A percentile compares a stretch with the other conserved stretches of the same genome.
phyloP scores from a whole-genome alignment of 1,139 yeast genomes.

The Kurtzmaniella quercitrusa region DNA sequence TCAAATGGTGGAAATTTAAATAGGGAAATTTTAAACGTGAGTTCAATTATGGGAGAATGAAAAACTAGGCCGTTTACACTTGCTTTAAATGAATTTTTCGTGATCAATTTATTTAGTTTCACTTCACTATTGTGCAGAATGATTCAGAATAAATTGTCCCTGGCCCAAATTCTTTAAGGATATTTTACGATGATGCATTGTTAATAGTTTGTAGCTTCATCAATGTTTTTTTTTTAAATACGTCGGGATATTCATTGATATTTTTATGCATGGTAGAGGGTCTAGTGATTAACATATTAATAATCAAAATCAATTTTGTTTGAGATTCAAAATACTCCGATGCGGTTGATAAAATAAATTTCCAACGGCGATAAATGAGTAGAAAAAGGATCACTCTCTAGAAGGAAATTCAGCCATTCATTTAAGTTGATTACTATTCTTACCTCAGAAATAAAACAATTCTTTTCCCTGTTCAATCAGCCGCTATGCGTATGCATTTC shows the following conservation, averaged over 20 bases:
- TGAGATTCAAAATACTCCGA: not conserved
- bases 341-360: not conserved
- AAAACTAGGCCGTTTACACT: not conserved
- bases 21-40: not conserved
- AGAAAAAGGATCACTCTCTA: too few species aligned
- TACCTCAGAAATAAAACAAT: too few species aligned
- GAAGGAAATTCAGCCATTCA: too few species aligned
- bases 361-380: not conserved
- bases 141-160: not conserved
- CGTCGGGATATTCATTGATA: not conserved
- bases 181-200: not conserved
- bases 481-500: not conserved
- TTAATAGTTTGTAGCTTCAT: not conserved
- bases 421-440: too few species aligned
- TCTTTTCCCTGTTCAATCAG: not conserved
- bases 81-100: not conserved
- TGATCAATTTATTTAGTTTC: not conserved
- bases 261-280: not conserved
- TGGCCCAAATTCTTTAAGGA: too few species aligned
- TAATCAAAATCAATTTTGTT: not conserved
- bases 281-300: not conserved
- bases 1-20: not conserved
- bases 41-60: not conserved
- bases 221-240: not conserved
- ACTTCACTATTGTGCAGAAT: not conserved